Evolutionary conservation across 139 green algal species (phyloP).

Genomic region (Closterium sp.): DNA sequence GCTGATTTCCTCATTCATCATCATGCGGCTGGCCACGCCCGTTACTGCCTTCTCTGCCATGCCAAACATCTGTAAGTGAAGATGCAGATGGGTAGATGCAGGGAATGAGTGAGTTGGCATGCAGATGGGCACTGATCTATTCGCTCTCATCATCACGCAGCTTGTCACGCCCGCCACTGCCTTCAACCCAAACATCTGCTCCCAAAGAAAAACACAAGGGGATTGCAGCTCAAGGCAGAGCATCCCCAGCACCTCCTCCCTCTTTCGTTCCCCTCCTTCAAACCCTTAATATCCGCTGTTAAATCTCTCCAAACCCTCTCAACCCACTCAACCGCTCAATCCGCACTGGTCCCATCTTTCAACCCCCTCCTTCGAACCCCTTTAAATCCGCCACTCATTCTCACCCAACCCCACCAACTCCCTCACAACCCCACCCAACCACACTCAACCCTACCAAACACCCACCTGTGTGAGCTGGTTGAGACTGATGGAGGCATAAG

Average conservation of each 20-base stretch:
- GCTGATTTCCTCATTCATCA: slow-evolving; percentile 84
- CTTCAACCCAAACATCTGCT: no score
- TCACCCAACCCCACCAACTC: no score
- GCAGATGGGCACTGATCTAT: no score
- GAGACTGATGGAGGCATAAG: slow-evolving; percentile 83
- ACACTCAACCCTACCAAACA: neutral
- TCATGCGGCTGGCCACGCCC: slow-evolving; percentile 65
- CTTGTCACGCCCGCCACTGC: neutral
- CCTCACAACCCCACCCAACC: no score
- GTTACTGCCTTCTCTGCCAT: neutral
- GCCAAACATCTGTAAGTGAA: neutral
- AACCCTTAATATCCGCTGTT: no score
- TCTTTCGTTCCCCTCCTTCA: no score
- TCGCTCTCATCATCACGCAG: no score
- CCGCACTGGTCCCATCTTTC: neutral
- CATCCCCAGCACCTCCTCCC: no score
- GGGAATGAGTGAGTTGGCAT: no score
- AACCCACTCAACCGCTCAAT: neutral
- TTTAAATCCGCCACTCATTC: neutral
- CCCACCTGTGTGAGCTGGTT: slow-evolving; percentile 70
- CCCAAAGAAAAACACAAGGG: no score
- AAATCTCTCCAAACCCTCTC: no score
- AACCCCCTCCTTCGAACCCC: neutral
- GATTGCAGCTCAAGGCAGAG: no score
- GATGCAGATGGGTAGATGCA: neutral